Percentiles rank a stretch among this genome's conserved stretches.
Evolutionary conservation across 2,329 filamentous ascomycete species (phyloP).

Genomic region (Fusarium papillatum): DNA sequence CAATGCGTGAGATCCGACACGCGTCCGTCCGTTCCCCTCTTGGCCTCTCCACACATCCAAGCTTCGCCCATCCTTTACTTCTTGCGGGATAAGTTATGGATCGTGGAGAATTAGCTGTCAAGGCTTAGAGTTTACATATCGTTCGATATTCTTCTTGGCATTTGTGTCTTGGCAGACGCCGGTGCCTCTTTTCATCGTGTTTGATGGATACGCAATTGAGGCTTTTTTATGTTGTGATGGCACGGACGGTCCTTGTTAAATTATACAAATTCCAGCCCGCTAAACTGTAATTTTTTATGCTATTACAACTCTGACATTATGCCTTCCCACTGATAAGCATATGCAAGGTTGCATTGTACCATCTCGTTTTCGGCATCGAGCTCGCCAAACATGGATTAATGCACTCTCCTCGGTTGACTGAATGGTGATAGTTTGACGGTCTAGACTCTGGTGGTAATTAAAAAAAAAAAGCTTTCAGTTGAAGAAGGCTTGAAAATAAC

Average conservation of each 20-base stretch:
- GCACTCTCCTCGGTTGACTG: background rate
- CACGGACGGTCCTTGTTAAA: slow-evolving; percentile 1
- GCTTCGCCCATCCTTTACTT: background rate
- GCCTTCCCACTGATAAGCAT: background rate
- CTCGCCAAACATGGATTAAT: background rate
- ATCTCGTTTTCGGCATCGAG: background rate
- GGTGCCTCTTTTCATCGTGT: background rate
- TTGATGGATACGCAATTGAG: background rate
- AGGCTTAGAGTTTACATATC: background rate
- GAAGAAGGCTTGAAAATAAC: background rate
- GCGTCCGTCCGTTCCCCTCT: background rate
- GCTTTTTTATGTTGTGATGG: background rate
- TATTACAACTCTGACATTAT: background rate
- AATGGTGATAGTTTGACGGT: background rate
- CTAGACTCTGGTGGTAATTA: background rate
- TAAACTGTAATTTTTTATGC: background rate
- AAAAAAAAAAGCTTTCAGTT: background rate
- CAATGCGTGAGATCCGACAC: background rate
- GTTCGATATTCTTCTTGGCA: background rate
- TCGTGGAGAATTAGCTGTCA: background rate
- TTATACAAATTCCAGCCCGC: background rate
- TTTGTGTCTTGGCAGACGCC: background rate
- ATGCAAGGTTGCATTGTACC: background rate
- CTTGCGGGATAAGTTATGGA: background rate
- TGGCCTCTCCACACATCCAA: background rate